Evolutionary conservation across 306 rosid genomes (phyloP).

Genomic region (Gastrolobium villosum): DNA sequence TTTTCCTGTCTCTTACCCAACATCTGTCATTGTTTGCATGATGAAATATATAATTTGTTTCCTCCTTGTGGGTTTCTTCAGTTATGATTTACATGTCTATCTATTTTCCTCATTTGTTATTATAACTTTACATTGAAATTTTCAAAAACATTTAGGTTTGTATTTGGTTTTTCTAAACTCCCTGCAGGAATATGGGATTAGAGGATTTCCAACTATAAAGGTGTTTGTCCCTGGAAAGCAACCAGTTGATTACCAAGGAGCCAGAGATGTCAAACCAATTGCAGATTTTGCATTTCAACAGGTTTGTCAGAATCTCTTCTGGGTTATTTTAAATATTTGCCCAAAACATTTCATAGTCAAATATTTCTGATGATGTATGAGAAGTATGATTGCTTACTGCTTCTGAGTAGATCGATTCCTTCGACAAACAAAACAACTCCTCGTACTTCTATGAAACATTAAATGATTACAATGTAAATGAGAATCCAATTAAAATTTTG

Average conservation of each 20-base stretch:
- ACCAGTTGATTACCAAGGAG: constrained; percentile 94
- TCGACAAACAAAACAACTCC: constrained; percentile 28
- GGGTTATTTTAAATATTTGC: not conserved
- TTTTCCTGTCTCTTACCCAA: constrained; percentile 5
- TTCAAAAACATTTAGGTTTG: constrained; percentile 20
- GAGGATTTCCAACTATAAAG: constrained; percentile 94
- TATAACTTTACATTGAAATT: constrained; percentile 5
- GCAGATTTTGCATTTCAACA: constrained; percentile 91
- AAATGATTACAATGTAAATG: constrained; percentile 6
- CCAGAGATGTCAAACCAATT: constrained; percentile 90
- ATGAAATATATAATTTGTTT: constrained; percentile 1
- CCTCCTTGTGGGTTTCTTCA: constrained; percentile 5
- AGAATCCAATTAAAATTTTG: constrained; percentile 17
- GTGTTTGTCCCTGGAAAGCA: constrained; percentile 91
- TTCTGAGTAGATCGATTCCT: constrained; percentile 15
- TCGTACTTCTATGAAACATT: not conserved
- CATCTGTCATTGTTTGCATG: constrained; percentile 7
- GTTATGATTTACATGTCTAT: constrained; percentile 12
- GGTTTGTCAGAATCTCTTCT: constrained; percentile 59
- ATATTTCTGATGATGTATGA: constrained; percentile 22
- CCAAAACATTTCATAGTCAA: constrained; percentile 6
- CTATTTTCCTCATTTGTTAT: constrained; percentile 34
- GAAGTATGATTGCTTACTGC: constrained; percentile 21
- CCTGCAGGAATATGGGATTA: constrained; percentile 86
- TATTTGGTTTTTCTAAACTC: constrained; percentile 33